These are phyloP conservation scores for Tylopilus subfusipes DNA, from an alignment of 768 basidiomycete genomes.

Conservation along the genomic window DNA sequence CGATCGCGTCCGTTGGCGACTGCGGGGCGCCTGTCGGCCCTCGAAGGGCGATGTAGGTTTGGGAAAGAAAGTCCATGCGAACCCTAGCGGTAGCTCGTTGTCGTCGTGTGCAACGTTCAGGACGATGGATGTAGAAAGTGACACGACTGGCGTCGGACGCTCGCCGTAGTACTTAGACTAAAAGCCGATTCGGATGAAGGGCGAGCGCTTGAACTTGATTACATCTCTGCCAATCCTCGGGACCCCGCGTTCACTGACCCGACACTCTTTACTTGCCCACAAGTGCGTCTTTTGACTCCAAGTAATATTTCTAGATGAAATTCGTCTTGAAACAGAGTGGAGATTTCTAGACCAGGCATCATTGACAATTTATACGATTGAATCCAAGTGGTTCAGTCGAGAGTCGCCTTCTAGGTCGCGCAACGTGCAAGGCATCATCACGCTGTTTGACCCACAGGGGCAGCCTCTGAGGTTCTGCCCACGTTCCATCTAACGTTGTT, in stretches of 20 bases:
- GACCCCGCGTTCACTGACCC: too few relatives aligned
- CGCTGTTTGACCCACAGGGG: too few relatives aligned
- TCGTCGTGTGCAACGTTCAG: background rate
- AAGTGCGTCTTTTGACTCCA: too few relatives aligned
- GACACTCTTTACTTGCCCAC: too few relatives aligned
- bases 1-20: conserved; percentile 80
- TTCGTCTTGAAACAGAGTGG: too few relatives aligned
- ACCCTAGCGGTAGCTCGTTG: background rate
- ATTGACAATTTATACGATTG: background rate
- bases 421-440: too few relatives aligned
- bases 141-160: background rate
- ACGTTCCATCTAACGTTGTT: too few relatives aligned
- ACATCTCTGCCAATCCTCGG: too few relatives aligned
- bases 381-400: background rate
- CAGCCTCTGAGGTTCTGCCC: too few relatives aligned
- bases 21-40: conserved; percentile 83
- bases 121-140: conserved; percentile 1
- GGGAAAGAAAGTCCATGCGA: conserved; percentile 78
- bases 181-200: too few relatives aligned
- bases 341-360: background rate
- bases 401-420: background rate
- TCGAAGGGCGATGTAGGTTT: conserved; percentile 81
- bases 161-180: background rate
- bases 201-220: too few relatives aligned
- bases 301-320: too few relatives aligned